Base-by-base conservation (phyloP, 352 stramenopile species). In the Phytophthora uliginosa region DNA sequence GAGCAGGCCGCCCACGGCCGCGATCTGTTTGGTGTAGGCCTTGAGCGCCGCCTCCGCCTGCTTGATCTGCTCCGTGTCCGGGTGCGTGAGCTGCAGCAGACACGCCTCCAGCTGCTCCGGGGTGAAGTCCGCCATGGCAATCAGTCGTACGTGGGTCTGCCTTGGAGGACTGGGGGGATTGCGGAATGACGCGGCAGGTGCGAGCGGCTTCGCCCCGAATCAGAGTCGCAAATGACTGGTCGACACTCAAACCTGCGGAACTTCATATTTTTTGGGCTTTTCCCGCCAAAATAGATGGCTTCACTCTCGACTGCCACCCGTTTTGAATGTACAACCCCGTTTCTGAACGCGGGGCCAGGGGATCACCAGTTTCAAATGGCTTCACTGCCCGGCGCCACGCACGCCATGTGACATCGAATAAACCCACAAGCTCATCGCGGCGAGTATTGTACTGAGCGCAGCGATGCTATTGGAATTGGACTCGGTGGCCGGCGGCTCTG, bases 1-100 rank as follows among this genome's bases (percentile, higher is more conserved):
- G 64, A 99, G 92, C 70, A 99, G 82, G 2, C 91, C 90, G 56
- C 84, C 79, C 33, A 99, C 91, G 26, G 76, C 94, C 45, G 76
- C 78, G 47, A 96, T 76, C 79, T 97, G 85, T 77, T 99, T 99
- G 34, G 98, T 81, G 73, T 98, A 94, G 34, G 79, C 81, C 84
- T 99, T 99, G 62, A 99, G 77, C 20, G 89, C 83, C 34, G 80
- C 77, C 83, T 99, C 97, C 9, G 95, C 97, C 77, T 98, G 84
- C 84, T 98, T 98, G 81, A 99, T 99, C 62, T 96, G 87, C 74
- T 97, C 86, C 52, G 97, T 99, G 83, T 99, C 93, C 36, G 95
- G 95, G 75, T 98, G 84, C 63, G 93, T 98, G 55, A 99, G 89
- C 64, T 95, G 90, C 79, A 94, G 74, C 48, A 97, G 84, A 81